phyloP scores from a whole-genome alignment of 345 rosid species.

The Euphorbia peplus region DNA sequence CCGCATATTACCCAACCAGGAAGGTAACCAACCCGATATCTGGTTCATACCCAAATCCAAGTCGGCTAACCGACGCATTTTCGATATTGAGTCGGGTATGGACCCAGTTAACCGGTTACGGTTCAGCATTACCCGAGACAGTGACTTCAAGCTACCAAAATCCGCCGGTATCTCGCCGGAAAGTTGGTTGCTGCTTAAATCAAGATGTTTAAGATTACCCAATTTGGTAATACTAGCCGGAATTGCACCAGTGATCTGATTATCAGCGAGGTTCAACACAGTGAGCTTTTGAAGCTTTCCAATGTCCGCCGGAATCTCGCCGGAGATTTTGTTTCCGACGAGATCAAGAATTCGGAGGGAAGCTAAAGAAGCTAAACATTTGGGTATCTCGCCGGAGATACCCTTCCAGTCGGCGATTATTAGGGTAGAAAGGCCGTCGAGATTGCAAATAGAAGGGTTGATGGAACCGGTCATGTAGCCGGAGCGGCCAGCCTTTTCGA shows the following conservation, averaged over 20 bases:
- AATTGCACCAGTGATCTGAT: constrained; percentile 58
- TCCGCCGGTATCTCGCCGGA: constrained; percentile 63
- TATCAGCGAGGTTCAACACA: constrained; percentile 79
- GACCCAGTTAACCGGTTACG: constrained; percentile 72
- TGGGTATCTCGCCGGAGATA: constrained; percentile 65
- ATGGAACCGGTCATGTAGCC: constrained; percentile 87
- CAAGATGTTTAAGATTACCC: constrained; percentile 62
- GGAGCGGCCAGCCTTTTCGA: constrained; percentile 62
- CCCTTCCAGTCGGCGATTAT: constrained; percentile 88
- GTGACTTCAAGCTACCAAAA: constrained; percentile 66
- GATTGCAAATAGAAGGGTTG: constrained; percentile 66
- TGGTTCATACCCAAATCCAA: constrained; percentile 71
- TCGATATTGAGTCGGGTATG: constrained; percentile 59
- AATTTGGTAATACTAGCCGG: constrained; percentile 62
- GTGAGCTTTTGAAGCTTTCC: constrained; percentile 60
- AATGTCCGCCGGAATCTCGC: constrained; percentile 54
- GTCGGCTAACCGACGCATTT: constrained; percentile 69
- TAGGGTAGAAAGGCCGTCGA: constrained; percentile 56
- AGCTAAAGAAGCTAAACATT: constrained; percentile 53
- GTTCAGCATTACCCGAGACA: constrained; percentile 68
- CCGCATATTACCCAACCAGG: constrained; percentile 63
- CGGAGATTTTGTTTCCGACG: constrained; percentile 68
- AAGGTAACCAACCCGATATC: constrained; percentile 57
- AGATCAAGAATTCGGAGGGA: constrained; percentile 77
- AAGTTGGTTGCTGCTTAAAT: constrained; percentile 58